Evolutionary conservation across 23 red algal genomes (phyloP).

Genomic region (Chondrus crispus): DNA sequence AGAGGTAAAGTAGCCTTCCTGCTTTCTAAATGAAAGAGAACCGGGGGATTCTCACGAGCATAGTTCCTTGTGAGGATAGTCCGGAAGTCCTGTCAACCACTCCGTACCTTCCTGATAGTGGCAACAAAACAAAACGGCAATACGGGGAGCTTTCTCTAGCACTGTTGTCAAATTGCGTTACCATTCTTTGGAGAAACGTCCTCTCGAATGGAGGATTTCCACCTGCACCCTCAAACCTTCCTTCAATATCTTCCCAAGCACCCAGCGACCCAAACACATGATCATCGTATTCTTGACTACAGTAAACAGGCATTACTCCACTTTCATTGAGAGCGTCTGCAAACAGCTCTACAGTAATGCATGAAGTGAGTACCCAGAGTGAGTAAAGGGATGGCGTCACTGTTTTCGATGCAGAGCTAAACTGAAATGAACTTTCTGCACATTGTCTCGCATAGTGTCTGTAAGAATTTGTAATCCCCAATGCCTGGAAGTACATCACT

Average conservation of each 20-base stretch:
- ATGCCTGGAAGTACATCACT: too few relatives aligned
- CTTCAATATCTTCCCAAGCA: neutral
- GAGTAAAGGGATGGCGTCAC: neutral
- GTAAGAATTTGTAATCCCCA: too few relatives aligned
- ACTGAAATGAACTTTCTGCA: neutral
- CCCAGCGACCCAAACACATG: neutral
- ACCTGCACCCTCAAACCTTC: neutral
- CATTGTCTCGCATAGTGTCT: neutral
- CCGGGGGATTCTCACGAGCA: neutral
- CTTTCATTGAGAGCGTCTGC: constrained; percentile 24
- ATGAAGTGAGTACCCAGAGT: neutral
- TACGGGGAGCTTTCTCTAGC: neutral
- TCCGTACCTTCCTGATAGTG: neutral
- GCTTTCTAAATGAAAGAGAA: neutral
- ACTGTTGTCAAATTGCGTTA: neutral
- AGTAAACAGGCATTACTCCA: neutral
- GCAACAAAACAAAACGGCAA: neutral
- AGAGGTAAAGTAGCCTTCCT: neutral
- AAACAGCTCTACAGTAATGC: neutral
- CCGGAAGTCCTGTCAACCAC: neutral
- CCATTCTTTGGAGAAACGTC: neutral
- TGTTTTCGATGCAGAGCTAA: neutral
- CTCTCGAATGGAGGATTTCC: neutral
- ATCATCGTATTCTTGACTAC: neutral
- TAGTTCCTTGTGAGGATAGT: neutral